A percentile compares a stretch with the other conserved stretches of the same genome.
These are phyloP conservation scores for Globisporangium nunn DNA, from an alignment of 352 stramenopile species.

Conservation along the genomic window DNA sequence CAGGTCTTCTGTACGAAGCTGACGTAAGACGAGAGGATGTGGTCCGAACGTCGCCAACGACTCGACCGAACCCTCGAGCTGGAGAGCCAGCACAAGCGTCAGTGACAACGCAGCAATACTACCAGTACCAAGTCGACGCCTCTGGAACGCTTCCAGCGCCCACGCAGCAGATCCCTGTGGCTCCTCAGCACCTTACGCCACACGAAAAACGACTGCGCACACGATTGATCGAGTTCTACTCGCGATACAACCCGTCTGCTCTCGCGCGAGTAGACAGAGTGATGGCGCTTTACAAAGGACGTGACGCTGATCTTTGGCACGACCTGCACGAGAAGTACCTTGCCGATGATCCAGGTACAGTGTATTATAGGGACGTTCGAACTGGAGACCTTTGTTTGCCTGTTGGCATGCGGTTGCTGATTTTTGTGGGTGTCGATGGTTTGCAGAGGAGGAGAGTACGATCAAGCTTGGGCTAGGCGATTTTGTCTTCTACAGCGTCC, in stretches of 20 bases:
- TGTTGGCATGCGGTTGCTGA: neutral
- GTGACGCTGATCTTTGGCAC: slow-evolving; percentile 70
- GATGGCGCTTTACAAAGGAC: slow-evolving; percentile 63
- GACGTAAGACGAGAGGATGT: slow-evolving; percentile 43
- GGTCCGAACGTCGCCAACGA: slow-evolving; percentile 12
- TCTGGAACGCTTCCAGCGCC: slow-evolving; percentile 4
- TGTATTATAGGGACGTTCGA: too few species aligned
- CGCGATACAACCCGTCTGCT: slow-evolving; percentile 52
- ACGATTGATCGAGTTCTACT: slow-evolving; percentile 62
- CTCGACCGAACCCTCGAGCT: slow-evolving; percentile 2
- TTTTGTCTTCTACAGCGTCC: slow-evolving; percentile 99
- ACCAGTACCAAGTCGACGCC: slow-evolving; percentile 58
- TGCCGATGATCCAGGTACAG: slow-evolving; percentile 38
- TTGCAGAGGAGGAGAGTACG: slow-evolving; percentile 62
- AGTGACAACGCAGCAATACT: slow-evolving; percentile 46
- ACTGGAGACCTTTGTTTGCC: neutral
- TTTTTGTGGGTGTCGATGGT: neutral
- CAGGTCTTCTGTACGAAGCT: slow-evolving; percentile 69
- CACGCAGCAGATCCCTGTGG: slow-evolving; percentile 20
- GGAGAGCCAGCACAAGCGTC: neutral
- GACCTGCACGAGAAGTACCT: slow-evolving; percentile 76
- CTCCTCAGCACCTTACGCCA: slow-evolving; percentile 54
- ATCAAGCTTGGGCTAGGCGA: slow-evolving; percentile 96
- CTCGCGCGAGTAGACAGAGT: slow-evolving; percentile 66
- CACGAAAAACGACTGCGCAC: slow-evolving; percentile 23